Evolutionary conservation across 495 filamentous ascomycete genomes (phyloP), one percentile per base, ranked within the genome.

Genomic region (Aspergillus sclerotiicarbonarius): DNA sequence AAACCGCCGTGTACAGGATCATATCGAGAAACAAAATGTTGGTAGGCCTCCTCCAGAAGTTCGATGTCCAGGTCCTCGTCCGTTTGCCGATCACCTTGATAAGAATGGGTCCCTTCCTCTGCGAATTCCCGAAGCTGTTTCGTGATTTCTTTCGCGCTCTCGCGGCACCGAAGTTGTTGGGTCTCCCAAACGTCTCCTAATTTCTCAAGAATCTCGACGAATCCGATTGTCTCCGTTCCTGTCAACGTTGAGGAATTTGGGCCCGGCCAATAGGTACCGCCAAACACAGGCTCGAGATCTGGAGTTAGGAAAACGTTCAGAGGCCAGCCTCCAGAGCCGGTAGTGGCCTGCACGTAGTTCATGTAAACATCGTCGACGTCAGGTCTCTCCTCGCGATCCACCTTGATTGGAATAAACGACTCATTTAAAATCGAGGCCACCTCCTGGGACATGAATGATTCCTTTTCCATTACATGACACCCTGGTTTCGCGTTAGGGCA

Each of bases 281-380:
- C 95, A 71, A 96, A 98, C 19, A 98, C 86, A 0, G 94, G 94
- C 59, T 96, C 88, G 6, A 98, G 81, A 63, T 93, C 85, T 0
- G 95, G 95, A 0, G 95, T 98, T 25, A 98, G 79, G 67, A 98
- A 98, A 19, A 97, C 90, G 69, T 97, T 98, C 46, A 98, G 79
- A 10, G 94, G 94, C 95, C 95, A 98, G 25, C 94, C 94, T 3
- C 92, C 95, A 2, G 87, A 91, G 18, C 91, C 91, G 35, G 87
- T 96, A 15, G 93, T 92, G 6, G 92, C 93, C 76, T 96, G 90
- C 31, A 95, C 90, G 75, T 95, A 98, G 74, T 96, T 96, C 89
- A 97, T 96, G 69, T 98, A 98, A 56, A 98, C 92, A 52, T 91
- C 87, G 68, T 98, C 94, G 62, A 98, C 84, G 69, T 98, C 92